Percentiles rank a stretch among this genome's conserved stretches.
Conservation (phyloP, 441 rosid species). For the Gossypium aridum region DNA sequence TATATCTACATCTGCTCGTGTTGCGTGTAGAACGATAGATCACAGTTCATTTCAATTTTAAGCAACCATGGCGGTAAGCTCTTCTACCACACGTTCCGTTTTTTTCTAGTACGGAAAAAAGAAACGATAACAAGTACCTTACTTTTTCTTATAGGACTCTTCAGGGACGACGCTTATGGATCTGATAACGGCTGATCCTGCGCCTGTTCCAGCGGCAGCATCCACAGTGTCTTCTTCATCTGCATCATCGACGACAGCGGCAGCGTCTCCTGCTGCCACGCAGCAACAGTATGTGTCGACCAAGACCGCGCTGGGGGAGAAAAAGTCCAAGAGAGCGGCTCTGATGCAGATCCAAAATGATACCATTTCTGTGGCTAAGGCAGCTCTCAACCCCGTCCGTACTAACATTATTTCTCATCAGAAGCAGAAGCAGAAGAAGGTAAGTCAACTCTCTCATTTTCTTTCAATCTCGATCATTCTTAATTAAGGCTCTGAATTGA, state of each 20-base stretch:
- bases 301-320: constrained; percentile 70
- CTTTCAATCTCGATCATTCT: not conserved
- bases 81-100: not conserved
- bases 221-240: constrained; percentile 38
- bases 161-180: constrained; percentile 95
- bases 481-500: not conserved
- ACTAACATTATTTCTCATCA: constrained; percentile 73
- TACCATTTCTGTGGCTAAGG: constrained; percentile 88
- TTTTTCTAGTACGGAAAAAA: constrained; percentile 2
- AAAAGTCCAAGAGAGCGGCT: constrained; percentile 72
- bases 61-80: constrained; percentile 17
- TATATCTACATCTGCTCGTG: too few species aligned
- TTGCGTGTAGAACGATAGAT: not conserved
- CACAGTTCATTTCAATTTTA: not conserved
- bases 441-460: not conserved
- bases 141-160: constrained; percentile 47
- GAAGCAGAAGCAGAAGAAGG: constrained; percentile 67
- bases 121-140: not conserved
- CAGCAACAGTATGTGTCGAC: constrained; percentile 26
- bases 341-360: constrained; percentile 92
- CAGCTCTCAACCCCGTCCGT: constrained; percentile 71
- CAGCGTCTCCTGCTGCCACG: constrained; percentile 29
- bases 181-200: constrained; percentile 90
- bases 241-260: constrained; percentile 23
- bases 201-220: constrained; percentile 40